Evolutionary conservation across 345 rosid genomes (phyloP).

Genomic region (Syzygium oleosum): DNA sequence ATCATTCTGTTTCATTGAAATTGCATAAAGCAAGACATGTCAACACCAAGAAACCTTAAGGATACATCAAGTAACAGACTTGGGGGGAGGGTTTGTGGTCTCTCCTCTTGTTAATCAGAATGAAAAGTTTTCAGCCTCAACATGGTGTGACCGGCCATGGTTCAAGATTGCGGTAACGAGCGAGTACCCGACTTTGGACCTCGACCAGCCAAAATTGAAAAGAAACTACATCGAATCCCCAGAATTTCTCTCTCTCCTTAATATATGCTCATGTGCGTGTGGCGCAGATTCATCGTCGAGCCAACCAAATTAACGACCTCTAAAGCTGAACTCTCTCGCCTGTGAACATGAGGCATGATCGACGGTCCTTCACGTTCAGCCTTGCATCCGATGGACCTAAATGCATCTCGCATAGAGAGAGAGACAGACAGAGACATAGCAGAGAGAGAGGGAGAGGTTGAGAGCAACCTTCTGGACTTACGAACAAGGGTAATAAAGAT

Average conservation of each 20-base stretch:
- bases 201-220: background rate
- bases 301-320: background rate
- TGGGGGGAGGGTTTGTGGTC: background rate
- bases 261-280: background rate
- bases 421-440: no score
- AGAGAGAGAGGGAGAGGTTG: background rate
- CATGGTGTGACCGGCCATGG: background rate
- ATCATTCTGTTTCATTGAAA: background rate
- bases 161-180: background rate
- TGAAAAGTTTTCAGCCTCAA: background rate
- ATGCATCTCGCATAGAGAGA: background rate
- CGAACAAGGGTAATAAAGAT: background rate
- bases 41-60: background rate
- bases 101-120: background rate
- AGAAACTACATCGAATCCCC: background rate
- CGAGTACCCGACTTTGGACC: background rate
- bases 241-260: background rate
- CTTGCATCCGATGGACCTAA: background rate
- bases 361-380: background rate
- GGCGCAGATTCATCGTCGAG: background rate
- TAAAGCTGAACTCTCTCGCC: background rate
- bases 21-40: background rate
- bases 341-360: background rate
- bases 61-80: background rate
- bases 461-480: background rate